Base-by-base conservation (phyloP, 2,329 filamentous ascomycete genomes). In the Fusarium setosum region DNA sequence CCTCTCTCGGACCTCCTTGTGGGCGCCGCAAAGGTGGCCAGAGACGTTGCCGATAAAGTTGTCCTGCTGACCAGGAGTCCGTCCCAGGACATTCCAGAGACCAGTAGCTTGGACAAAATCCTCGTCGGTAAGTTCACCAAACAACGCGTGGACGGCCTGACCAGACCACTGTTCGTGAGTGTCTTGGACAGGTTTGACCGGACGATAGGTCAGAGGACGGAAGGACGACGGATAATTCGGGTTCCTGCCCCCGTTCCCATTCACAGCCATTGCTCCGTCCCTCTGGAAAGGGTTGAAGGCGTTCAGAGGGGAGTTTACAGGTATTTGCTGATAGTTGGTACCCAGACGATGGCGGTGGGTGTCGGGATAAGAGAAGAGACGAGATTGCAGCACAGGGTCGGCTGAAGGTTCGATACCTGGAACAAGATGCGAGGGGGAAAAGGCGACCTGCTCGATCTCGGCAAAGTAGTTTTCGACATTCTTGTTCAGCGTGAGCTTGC, bases 281-380 rank as follows among this genome's bases (percentile, higher is more conserved):
- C 91, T 87, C 75, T 93, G 90, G 82, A 88, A 92, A 65, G 91
- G 91, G 69, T 90, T 83, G 82, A 86, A 83, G 78, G 81, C 81
- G 79, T 72, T 80, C 76, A 80, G 81, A 1, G 86, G 83, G 75
- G 93, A 90, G 45, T 76, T 76, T 42, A 49, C 67, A 2, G 82
- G 84, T 1, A 86, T 73, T 55, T 85, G 82, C 54, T 84, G 80
- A 21, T 83, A 74, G 59, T 86, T 86, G 34, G 82, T 76, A 3
- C 84, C 84, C n/a, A 86, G 78, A 2, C 84, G 80, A 73, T 86
- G 81, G 45, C 81, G 80, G 37, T 83, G 81, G 0, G 84, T 82
- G 54, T 85, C 83, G 9, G 79, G 75, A 64, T 84, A 84, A 40
- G 79, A 80, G 61, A 84, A 84, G 71, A 83, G 81, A 15, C 83